A percentile compares a stretch with the other conserved stretches of the same genome.
Evolutionary conservation across 371 early-diverging fungal genomes (phyloP).

Genomic region (Phascolomyces articulosus): DNA sequence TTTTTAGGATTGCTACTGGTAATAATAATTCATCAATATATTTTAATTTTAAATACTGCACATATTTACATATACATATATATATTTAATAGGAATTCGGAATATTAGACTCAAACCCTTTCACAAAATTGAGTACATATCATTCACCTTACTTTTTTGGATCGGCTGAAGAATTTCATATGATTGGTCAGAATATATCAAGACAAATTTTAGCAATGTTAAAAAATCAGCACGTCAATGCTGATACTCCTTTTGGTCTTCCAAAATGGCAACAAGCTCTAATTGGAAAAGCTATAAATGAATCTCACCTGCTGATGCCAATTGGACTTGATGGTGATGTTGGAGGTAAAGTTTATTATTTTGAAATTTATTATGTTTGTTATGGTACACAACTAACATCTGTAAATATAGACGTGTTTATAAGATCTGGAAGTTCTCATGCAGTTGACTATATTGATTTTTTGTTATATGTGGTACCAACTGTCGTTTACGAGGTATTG

Average conservation of each 20-base stretch:
- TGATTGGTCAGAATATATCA: neutral
- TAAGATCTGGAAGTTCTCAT: neutral
- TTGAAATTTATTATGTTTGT: no score
- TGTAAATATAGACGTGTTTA: neutral
- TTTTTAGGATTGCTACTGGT: conserved; percentile 1
- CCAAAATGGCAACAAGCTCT: neutral
- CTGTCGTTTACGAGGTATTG: neutral
- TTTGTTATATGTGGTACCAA: neutral
- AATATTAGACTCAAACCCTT: neutral
- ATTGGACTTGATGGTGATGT: neutral
- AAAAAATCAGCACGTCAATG: neutral
- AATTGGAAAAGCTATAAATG: neutral
- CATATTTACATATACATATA: no score
- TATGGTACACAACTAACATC: neutral
- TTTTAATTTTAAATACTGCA: neutral
- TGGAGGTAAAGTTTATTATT: neutral
- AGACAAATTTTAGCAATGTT: neutral
- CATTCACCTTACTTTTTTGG: neutral
- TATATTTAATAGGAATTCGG: neutral
- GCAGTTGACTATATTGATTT: neutral
- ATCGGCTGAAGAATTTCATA: neutral
- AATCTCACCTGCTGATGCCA: neutral
- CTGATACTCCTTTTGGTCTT: neutral
- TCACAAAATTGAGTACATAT: neutral
- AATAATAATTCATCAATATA: neutral